Evolutionary conservation across 371 early-diverging fungal species (phyloP).

Genomic region (Fennellomyces sp.): DNA sequence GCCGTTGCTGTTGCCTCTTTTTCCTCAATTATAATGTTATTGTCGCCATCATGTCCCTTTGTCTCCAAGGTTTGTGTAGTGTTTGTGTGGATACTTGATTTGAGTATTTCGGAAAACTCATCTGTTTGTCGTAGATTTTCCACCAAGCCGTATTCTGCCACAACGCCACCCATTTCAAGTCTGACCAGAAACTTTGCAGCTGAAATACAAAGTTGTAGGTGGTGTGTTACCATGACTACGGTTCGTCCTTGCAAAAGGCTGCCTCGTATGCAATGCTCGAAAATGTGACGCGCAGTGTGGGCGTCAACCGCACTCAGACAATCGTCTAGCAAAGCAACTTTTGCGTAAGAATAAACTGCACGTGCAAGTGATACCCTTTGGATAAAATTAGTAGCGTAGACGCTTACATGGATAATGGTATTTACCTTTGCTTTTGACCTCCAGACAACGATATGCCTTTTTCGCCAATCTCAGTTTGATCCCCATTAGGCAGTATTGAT

Average conservation of each 20-base stretch:
- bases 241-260: conserved; percentile 72
- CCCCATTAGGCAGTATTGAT: conserved; percentile 75
- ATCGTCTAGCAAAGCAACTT: conserved; percentile 74
- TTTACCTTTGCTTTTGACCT: conserved; percentile 68
- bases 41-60: no score
- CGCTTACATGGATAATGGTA: not conserved
- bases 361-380: conserved; percentile 69
- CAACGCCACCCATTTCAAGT: conserved; percentile 56
- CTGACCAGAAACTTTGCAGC: conserved; percentile 66
- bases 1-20: not conserved
- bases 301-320: conserved; percentile 82
- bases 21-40: no score
- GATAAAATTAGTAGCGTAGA: not conserved
- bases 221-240: conserved; percentile 84
- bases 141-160: conserved; percentile 30
- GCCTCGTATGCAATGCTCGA: conserved; percentile 62
- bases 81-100: no score
- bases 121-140: conserved; percentile 34
- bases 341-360: conserved; percentile 72
- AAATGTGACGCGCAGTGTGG: conserved; percentile 81
- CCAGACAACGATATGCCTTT: conserved; percentile 70
- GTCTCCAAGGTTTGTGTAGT: no score
- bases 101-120: no score
- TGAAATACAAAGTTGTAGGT: conserved; percentile 73
- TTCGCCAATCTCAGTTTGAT: conserved; percentile 89